Percentiles rank a stretch among this genome's conserved stretches.
These are phyloP conservation scores for Pleurostoma richardsiae DNA, from an alignment of 2,329 filamentous ascomycete species.

Conservation along the genomic window DNA sequence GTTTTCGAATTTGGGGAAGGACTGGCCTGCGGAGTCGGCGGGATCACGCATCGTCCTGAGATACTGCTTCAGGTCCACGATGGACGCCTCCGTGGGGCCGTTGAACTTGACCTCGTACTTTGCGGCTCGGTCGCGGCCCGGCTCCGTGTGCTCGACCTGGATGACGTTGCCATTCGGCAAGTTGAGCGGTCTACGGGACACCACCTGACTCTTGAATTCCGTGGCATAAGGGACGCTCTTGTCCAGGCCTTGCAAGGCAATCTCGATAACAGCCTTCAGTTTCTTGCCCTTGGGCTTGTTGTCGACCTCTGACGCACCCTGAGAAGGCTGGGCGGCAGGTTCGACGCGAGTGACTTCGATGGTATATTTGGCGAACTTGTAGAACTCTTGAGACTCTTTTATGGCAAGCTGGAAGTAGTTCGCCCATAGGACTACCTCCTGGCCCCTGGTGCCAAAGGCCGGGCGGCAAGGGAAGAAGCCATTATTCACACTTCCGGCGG, in stretches of 20 bases:
- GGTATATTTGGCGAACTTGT: conserved; percentile 42
- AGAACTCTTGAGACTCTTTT: conserved; percentile 25
- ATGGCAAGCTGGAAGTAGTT: conserved; percentile 47
- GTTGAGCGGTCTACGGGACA: conserved; percentile 30
- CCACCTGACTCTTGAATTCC: conserved; percentile 46
- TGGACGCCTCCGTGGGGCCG: conserved; percentile 27
- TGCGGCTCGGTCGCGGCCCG: conserved; percentile 21
- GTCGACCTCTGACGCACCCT: conserved; percentile 4
- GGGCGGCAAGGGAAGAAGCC: conserved; percentile 38
- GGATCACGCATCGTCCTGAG: conserved; percentile 34
- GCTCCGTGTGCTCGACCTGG: conserved; percentile 26
- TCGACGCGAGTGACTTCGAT: conserved; percentile 26
- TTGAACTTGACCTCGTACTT: conserved; percentile 35
- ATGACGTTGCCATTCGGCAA: conserved; percentile 28
- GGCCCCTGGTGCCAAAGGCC: conserved; percentile 40
- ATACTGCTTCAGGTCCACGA: conserved; percentile 39
- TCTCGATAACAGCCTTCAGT: conserved; percentile 33
- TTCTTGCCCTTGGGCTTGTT: conserved; percentile 35
- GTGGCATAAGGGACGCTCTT: conserved; percentile 30
- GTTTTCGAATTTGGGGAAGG: conserved; percentile 44
- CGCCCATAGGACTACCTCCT: conserved; percentile 39
- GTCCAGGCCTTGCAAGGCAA: conserved; percentile 28
- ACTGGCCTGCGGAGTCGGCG: conserved; percentile 17
- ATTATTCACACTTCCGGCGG: no score
- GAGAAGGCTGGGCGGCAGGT: conserved; percentile 4